Evolutionary conservation across 2,329 filamentous ascomycete genomes (phyloP).

Genomic region (Alternaria viburni): DNA sequence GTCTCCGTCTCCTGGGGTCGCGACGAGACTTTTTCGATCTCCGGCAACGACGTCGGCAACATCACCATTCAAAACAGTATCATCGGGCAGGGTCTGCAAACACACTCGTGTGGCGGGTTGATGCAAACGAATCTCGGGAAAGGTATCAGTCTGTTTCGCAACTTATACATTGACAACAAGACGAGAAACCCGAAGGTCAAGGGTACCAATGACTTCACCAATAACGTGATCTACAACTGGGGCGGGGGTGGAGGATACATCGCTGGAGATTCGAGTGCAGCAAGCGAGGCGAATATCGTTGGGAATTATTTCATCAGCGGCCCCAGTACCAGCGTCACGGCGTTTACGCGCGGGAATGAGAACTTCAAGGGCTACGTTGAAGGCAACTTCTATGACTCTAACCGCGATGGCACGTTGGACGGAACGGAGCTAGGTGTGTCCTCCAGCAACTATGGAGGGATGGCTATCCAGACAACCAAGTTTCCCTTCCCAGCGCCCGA

Average conservation of each 20-base stretch:
- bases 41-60: conserved; percentile 52
- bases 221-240: conserved; percentile 63
- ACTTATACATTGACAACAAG: conserved; percentile 65
- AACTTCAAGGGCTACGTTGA: conserved; percentile 62
- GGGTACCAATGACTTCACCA: conserved; percentile 61
- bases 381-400: conserved; percentile 60
- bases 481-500: conserved; percentile 55
- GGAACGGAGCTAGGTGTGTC: conserved; percentile 54
- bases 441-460: conserved; percentile 56
- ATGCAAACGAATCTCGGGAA: conserved; percentile 56
- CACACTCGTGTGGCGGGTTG: conserved; percentile 60
- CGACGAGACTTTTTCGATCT: conserved; percentile 63
- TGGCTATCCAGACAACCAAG: conserved; percentile 51
- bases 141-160: conserved; percentile 60
- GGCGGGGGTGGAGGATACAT: conserved; percentile 62
- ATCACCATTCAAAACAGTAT: conserved; percentile 62
- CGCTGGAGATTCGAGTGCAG: conserved; percentile 57
- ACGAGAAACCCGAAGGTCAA: conserved; percentile 65
- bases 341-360: conserved; percentile 62
- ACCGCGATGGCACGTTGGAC: conserved; percentile 58
- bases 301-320: conserved; percentile 65
- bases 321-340: conserved; percentile 56
- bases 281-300: conserved; percentile 60
- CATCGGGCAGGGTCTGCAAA: conserved; percentile 61
- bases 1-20: conserved; percentile 62